phyloP scores from a whole-genome alignment of 345 rosid genomes.

The Gossypium raimondii region DNA sequence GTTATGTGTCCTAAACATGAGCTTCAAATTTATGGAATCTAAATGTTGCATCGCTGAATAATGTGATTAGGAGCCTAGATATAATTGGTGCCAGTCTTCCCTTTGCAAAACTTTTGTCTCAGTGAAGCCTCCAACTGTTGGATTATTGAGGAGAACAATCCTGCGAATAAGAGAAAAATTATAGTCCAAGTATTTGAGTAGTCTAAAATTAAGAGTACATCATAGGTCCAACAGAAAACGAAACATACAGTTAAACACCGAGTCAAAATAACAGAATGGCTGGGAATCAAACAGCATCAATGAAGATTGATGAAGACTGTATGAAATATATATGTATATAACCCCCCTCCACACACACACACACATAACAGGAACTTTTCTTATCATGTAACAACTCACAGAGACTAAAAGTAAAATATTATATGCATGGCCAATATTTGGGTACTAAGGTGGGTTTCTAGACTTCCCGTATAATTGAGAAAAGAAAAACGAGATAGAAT shows the following conservation, averaged over 20 bases:
- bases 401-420: neutral
- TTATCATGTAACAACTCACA: neutral
- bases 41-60: neutral
- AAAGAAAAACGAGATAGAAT: neutral
- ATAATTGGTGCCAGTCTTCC: constrained; percentile 14
- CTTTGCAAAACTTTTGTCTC: constrained; percentile 46
- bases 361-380: neutral
- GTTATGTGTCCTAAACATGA: neutral
- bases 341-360: too few relatives aligned
- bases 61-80: neutral
- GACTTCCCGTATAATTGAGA: neutral
- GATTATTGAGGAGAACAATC: constrained; percentile 49
- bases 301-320: neutral
- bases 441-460: neutral
- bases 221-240: too few relatives aligned
- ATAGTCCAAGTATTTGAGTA: too few relatives aligned
- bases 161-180: constrained; percentile 28
- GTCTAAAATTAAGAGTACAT: too few relatives aligned
- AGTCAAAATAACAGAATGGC: neutral
- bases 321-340: too few relatives aligned
- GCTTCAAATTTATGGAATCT: neutral
- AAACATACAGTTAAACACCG: too few relatives aligned
- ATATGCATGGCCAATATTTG: neutral
- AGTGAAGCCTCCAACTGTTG: constrained; percentile 47
- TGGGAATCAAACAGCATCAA: neutral